Conservation (phyloP, 2,329 filamentous ascomycete genomes). For the Fusarium dimerum region DNA sequence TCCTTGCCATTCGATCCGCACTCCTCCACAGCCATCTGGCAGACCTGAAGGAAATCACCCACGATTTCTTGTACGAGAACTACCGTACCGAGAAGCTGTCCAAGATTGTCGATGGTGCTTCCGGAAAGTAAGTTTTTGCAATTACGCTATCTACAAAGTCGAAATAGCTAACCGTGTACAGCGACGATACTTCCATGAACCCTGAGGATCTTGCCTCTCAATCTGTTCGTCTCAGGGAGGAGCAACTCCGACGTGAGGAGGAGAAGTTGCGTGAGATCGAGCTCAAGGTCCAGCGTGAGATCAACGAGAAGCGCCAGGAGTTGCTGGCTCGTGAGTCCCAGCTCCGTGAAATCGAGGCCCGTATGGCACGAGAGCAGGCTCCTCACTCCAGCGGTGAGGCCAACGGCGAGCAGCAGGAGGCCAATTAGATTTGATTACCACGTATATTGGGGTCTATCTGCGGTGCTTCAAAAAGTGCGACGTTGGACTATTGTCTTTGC, state of each 20-base stretch:
- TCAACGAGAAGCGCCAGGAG: conserved; percentile 99
- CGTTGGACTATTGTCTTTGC: conserved; percentile 47
- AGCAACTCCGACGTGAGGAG: conserved; percentile 97
- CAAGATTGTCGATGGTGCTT: conserved; percentile 95
- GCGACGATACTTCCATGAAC: conserved; percentile 82
- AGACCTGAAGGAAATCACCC: conserved; percentile 98
- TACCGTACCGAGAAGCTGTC: conserved; percentile 99
- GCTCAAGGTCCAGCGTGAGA: conserved; percentile 98
- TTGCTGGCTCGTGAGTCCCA: conserved; percentile 96
- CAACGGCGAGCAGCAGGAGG: conserved; percentile 51
- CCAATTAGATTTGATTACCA: conserved; percentile 44
- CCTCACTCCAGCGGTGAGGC: conserved; percentile 50
- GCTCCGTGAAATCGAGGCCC: conserved; percentile 96
- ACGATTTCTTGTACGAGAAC: conserved; percentile 99
- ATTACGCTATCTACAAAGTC: background rate
- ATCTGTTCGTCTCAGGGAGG: conserved; percentile 98
- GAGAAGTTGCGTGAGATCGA: conserved; percentile 99
- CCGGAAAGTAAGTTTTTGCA: conserved; percentile 71
- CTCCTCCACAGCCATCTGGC: conserved; percentile 97
- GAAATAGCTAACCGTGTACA: conserved; percentile 39
- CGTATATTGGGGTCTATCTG: conserved; percentile 33
- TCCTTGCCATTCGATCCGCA: conserved; percentile 94
- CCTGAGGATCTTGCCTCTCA: conserved; percentile 96
- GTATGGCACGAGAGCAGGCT: conserved; percentile 87
- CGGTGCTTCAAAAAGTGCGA: conserved; percentile 40